Base-by-base conservation (phyloP, 2,329 filamentous ascomycete species). In the Colletotrichum endophyticum region DNA sequence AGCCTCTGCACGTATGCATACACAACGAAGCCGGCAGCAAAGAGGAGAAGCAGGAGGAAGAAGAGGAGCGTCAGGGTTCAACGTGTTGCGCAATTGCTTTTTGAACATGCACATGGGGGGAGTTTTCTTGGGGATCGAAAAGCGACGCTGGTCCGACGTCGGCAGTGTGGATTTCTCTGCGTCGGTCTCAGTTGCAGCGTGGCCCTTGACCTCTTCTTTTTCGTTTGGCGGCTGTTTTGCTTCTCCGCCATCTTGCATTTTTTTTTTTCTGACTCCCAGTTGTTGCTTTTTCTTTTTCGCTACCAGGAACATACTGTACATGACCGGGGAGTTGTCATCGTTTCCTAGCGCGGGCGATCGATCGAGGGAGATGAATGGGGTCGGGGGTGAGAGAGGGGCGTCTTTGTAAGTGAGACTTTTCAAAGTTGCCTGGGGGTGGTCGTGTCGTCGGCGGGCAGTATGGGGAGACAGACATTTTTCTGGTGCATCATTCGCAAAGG, bases 341-440 rank as follows among this genome's bases (percentile, higher is more conserved):
- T 49, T 32, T 53, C 59, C 19, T 73, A 69, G 70, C 44, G 70
- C 30, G 22, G 44, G 64, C 59, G 73, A 76, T 76, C 73, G 73
- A 73, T 76, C 70, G 73, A 76, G 59, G 70, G 73, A 64, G 70
- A 27, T 27, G 62, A 28, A 63, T n/a, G 19, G 59, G 30, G 11
- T 30, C n/a, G 59, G 27, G 56, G 25, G 28, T 19, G 19, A 28
- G 57, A n/a, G 57, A 11, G 57, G 61, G 32, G 61, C 30, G 32
- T 64, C 30, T 36, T 64, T 39, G 61, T 39, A 64, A 64, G 32
- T 64, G 61, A 64, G 61, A 64, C 61, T 22, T 19, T 64, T 36
- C 15, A 22, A 64, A 44, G 5, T 44, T 44, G 39, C 39, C 61
- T 34, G 61, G 61, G 34, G 61, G 22, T 27, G 53, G 22, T 15